A percentile compares a stretch with the other conserved stretches of the same genome.
Evolutionary conservation across 2,329 filamentous ascomycete genomes (phyloP).

Genomic region (Pseudocercospora eumusae): DNA sequence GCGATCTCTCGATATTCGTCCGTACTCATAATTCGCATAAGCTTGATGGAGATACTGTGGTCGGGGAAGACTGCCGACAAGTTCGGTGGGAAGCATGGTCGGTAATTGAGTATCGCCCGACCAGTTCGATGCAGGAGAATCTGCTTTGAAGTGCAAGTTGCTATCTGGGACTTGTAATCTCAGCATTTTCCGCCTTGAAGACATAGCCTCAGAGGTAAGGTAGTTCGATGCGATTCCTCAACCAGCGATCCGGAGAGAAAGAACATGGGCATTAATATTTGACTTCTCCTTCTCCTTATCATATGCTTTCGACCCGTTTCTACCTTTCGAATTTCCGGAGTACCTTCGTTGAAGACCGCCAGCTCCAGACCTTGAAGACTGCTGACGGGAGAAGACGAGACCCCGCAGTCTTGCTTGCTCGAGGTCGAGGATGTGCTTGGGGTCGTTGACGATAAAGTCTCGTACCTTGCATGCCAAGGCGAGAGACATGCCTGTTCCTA

Average conservation of each 20-base stretch:
- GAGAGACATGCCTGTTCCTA: neutral
- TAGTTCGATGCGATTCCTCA: neutral
- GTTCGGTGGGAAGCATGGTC: conserved; percentile 10
- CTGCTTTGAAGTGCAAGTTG: conserved; percentile 5
- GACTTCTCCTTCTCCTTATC: conserved; percentile 4
- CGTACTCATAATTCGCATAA: conserved; percentile 10
- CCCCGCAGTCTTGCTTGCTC: neutral
- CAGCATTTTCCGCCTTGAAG: conserved; percentile 3
- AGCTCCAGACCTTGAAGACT: neutral
- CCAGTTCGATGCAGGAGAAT: conserved; percentile 3
- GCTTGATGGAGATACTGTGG: conserved; percentile 12
- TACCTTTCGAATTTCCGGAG: neutral
- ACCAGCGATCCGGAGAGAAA: neutral
- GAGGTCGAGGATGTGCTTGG: neutral
- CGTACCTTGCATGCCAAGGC: conserved; percentile 3
- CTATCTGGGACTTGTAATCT: conserved; percentile 9
- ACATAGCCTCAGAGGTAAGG: conserved; percentile 1
- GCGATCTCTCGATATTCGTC: neutral
- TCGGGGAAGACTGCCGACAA: conserved; percentile 10
- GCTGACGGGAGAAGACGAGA: neutral
- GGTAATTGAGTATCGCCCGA: conserved; percentile 4
- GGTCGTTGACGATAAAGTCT: conserved; percentile 9
- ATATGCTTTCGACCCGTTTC: neutral
- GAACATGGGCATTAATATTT: neutral
- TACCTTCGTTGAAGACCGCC: neutral